Evolutionary conservation across 2,329 filamentous ascomycete species (phyloP).

Genomic region (Botrytis fabae): DNA sequence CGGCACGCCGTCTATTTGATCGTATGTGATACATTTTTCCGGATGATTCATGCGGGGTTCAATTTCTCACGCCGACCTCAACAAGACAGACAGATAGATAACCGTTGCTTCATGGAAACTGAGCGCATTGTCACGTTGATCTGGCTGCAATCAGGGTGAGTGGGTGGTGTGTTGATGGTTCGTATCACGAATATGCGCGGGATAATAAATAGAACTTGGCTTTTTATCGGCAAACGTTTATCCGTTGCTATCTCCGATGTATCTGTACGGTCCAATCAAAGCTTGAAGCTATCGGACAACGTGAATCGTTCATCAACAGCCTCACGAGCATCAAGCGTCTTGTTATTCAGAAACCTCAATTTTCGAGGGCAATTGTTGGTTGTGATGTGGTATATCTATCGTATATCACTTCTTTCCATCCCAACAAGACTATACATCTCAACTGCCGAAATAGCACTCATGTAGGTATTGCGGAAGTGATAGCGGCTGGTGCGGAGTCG

Average conservation of each 20-base stretch:
- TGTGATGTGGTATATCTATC: background rate
- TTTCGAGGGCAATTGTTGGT: background rate
- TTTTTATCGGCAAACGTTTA: background rate
- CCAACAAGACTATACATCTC: background rate
- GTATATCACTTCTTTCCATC: background rate
- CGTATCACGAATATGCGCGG: background rate
- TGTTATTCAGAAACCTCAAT: background rate
- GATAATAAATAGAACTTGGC: background rate
- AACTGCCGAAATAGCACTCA: background rate
- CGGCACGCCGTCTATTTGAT: constrained; percentile 4
- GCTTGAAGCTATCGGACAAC: background rate
- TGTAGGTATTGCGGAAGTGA: background rate
- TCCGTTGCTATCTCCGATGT: background rate
- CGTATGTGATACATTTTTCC: constrained; percentile 1
- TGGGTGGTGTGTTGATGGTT: background rate
- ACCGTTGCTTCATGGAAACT: background rate
- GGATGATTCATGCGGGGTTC: constrained; percentile 5
- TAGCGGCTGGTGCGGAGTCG: constrained; percentile 7
- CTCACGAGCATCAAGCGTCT: background rate
- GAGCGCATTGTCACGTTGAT: background rate
- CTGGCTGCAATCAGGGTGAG: background rate
- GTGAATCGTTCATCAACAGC: background rate
- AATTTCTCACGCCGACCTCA: background rate
- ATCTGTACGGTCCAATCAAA: background rate
- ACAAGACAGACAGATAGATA: constrained; percentile 4